Evolutionary conservation across 495 filamentous ascomycete species (phyloP).

Genomic region (Lepidopterella palustris): DNA sequence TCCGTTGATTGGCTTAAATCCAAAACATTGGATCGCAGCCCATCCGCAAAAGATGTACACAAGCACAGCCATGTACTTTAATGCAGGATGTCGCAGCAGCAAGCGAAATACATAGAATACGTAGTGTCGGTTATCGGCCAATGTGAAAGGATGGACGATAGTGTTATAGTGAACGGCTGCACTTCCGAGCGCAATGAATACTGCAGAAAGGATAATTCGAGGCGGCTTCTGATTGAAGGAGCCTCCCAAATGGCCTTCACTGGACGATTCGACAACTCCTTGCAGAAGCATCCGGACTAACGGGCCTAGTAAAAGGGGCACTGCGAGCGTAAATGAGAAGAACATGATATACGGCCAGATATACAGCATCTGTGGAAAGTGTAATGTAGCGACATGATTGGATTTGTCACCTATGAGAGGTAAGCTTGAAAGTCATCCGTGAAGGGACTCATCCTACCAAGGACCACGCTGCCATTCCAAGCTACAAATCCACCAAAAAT

Average conservation of each 20-base stretch:
- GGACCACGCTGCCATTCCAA: constrained; percentile 87
- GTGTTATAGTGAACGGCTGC: constrained; percentile 73
- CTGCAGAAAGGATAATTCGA: constrained; percentile 32
- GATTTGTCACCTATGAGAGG: constrained; percentile 74
- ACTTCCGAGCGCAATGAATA: constrained; percentile 45
- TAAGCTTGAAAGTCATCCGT: constrained; percentile 5
- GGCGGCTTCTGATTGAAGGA: constrained; percentile 30
- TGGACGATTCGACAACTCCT: constrained; percentile 9
- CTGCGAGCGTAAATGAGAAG: constrained; percentile 76
- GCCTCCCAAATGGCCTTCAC: constrained; percentile 32
- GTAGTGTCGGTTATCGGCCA: constrained; percentile 95
- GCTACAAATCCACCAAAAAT: constrained; percentile 68
- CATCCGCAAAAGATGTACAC: constrained; percentile 58
- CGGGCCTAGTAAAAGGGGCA: constrained; percentile 42
- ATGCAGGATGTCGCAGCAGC: constrained; percentile 52
- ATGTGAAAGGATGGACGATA: constrained; percentile 88
- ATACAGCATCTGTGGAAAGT: constrained; percentile 90
- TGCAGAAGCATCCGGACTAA: constrained; percentile 13
- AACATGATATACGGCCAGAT: constrained; percentile 83
- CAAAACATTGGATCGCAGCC: constrained; percentile 52
- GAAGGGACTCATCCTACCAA: constrained; percentile 49
- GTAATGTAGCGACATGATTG: constrained; percentile 82
- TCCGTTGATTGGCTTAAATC: constrained; percentile 24
- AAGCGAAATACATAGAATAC: constrained; percentile 93
- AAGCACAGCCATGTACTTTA: constrained; percentile 62